phyloP scores from a whole-genome alignment of 257 asterid genomes.

The Primulina tabacum region DNA sequence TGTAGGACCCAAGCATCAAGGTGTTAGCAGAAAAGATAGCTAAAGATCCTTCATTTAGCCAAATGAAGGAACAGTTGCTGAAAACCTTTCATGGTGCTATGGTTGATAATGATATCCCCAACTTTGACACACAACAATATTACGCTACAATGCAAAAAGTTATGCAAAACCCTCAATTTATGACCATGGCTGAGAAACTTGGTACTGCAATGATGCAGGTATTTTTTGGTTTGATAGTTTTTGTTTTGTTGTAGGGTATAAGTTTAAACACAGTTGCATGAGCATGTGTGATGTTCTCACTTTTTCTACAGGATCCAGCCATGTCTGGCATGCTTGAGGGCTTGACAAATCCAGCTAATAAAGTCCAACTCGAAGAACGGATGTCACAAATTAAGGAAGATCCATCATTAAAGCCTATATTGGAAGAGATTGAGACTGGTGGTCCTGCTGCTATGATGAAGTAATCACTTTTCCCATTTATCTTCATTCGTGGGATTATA shows the following conservation, averaged over 20 bases:
- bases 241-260: not conserved
- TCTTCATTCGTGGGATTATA: not conserved
- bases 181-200: constrained; percentile 95
- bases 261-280: not conserved
- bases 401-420: constrained; percentile 56
- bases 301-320: constrained; percentile 51
- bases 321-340: constrained; percentile 59
- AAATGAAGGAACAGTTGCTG: constrained; percentile 98
- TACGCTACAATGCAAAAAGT: constrained; percentile 93
- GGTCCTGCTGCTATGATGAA: constrained; percentile 74
- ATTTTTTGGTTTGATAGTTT: constrained; percentile 19
- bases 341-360: constrained; percentile 48
- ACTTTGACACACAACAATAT: constrained; percentile 87
- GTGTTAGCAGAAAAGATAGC: constrained; percentile 62
- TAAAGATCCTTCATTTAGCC: constrained; percentile 54
- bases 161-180: constrained; percentile 97
- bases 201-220: constrained; percentile 90
- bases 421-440: constrained; percentile 62
- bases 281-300: not conserved
- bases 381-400: constrained; percentile 54
- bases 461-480: constrained; percentile 23
- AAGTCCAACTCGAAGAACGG: constrained; percentile 54
- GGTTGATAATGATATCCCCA: constrained; percentile 66
- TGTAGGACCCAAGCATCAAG: constrained; percentile 58
- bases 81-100: constrained; percentile 78